phyloP scores from a whole-genome alignment of 2,329 filamentous ascomycete genomes.

The Arthrinium puccinioides region DNA sequence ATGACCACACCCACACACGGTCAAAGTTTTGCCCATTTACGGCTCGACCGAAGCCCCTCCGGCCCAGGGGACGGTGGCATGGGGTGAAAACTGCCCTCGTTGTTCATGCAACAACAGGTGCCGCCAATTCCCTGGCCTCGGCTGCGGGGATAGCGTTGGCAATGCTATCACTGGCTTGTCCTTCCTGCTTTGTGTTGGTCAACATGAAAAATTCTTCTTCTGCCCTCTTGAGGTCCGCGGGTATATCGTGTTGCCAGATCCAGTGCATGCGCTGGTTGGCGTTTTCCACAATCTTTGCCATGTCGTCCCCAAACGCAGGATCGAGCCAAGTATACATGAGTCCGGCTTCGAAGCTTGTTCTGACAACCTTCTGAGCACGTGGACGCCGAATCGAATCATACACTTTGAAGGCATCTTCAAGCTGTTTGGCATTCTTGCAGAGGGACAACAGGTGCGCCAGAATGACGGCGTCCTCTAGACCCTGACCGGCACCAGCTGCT shows the following conservation, averaged over 20 bases:
- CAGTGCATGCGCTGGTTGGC: conserved; percentile 20
- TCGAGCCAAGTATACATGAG: conserved; percentile 18
- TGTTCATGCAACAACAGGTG: too few relatives aligned
- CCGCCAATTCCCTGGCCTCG: too few relatives aligned
- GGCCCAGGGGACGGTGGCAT: too few relatives aligned
- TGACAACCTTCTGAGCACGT: conserved; percentile 21
- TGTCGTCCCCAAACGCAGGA: conserved; percentile 17
- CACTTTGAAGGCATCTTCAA: conserved; percentile 15
- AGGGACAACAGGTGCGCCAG: conserved; percentile 15
- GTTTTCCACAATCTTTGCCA: conserved; percentile 21
- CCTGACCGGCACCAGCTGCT: conserved; percentile 18
- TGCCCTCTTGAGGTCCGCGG: conserved; percentile 15
- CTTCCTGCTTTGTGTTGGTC: too few relatives aligned
- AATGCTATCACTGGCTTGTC: too few relatives aligned
- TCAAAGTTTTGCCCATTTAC: too few relatives aligned
- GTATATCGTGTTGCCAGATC: conserved; percentile 24
- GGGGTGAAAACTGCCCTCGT: too few relatives aligned
- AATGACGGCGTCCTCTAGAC: conserved; percentile 18
- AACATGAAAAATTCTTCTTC: conserved; percentile 11
- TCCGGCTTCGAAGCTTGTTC: conserved; percentile 21
- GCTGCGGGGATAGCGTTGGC: too few relatives aligned
- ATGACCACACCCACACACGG: too few relatives aligned
- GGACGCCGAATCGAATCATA: conserved; percentile 22
- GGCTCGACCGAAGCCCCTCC: too few relatives aligned
- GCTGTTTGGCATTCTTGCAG: conserved; percentile 9